Evolutionary conservation across 2,329 filamentous ascomycete species (phyloP), one percentile per base, ranked within the genome.

Genomic region (Atkinsonella texensis): DNA sequence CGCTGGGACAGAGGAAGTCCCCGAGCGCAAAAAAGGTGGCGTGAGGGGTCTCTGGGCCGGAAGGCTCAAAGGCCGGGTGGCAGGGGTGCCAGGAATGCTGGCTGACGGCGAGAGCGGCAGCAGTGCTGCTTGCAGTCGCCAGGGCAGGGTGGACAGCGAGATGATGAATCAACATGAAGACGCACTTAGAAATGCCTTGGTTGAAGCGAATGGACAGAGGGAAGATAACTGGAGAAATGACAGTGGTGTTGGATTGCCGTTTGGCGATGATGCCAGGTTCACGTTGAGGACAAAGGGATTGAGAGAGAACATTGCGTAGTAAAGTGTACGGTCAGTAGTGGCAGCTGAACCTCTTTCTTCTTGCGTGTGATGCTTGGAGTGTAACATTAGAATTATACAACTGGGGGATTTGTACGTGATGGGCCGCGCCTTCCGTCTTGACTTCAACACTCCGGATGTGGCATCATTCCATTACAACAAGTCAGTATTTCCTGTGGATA

Each of bases 1-100:
- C 33, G 88, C 89, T 0, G 89, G 89, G 0, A 84, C 65, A 1
- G 76, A 79, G 31, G 77, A 84, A 52, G 65, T 84, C 2, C 81
- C 81, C 0, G 77, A 78, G 59, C 70, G 81, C 40, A 84, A 81
- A 56, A 72, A 72, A 41, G 81, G 81, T 12, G 81, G 80, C 10
- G 74, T 84, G 0, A 68, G 79, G 31, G 81, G 80, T 0, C 63
- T 84, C 2, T 76, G 78, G 69, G 70, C 70, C 0, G 76, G 77
- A 0, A 65, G 74, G 33, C 58, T 76, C 31, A 70, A 69, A 40
- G 66, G 69, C 17, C 60, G 66, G 46, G 53, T 23, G 33, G 17
- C 52, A 51, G 67, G 61, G 58, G 3, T 56, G 57, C 28, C 50
- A 11, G 55, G 60, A 23, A 20, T 28, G 18, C 15, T 35, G 11